Evolutionary conservation across 257 asterid species (phyloP).

Genomic region (Thymus mandschuricus): DNA sequence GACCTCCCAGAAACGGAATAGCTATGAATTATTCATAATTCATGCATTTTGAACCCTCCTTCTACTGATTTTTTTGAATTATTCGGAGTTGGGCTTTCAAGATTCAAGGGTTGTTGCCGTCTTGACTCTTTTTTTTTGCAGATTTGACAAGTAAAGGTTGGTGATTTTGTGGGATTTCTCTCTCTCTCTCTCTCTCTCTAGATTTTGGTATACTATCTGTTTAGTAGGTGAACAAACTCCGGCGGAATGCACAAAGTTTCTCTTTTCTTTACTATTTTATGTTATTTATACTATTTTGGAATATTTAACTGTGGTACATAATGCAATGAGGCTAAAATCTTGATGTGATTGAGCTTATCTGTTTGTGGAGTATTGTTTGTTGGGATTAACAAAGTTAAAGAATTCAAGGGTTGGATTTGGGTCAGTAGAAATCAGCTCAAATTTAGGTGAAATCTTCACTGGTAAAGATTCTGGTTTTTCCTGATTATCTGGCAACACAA

Average conservation of each 20-base stretch:
- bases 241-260: conserved; percentile 60
- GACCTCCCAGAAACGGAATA: conserved; percentile 36
- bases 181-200: not conserved
- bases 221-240: conserved; percentile 83
- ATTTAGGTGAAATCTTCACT: conserved; percentile 66
- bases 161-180: conserved; percentile 24
- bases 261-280: not conserved
- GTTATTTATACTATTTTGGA: not conserved
- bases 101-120: conserved; percentile 28
- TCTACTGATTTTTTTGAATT: not conserved
- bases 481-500: conserved; percentile 35
- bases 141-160: conserved; percentile 54
- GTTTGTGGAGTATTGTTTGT: conserved; percentile 9
- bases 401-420: conserved; percentile 44
- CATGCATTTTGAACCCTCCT: conserved; percentile 35
- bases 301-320: conserved; percentile 8
- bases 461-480: conserved; percentile 37
- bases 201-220: conserved; percentile 33
- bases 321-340: conserved; percentile 21
- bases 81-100: conserved; percentile 3
- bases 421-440: conserved; percentile 36
- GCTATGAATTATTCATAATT: conserved; percentile 27
- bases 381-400: conserved; percentile 24
- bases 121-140: conserved; percentile 40
- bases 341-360: conserved; percentile 22